These are phyloP conservation scores for Aspergillus chevalieri DNA, from an alignment of 2,329 filamentous ascomycete species.

Conservation along the genomic window DNA sequence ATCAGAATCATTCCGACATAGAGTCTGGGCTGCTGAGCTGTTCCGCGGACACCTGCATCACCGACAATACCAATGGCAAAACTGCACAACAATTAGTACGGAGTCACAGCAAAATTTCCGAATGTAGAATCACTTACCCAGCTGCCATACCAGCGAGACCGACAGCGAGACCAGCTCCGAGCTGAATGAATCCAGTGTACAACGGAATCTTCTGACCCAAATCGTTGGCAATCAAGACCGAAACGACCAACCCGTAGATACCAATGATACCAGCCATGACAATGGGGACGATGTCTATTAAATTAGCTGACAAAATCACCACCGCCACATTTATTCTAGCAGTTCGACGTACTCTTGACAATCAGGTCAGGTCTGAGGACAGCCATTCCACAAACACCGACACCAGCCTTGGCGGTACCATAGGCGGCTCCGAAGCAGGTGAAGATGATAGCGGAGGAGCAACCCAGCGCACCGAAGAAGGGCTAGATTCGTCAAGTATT, in stretches of 20 bases:
- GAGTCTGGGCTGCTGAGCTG: conserved; percentile 52
- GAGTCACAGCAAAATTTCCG: neutral
- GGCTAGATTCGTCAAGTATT: conserved; percentile 47
- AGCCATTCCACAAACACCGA: conserved; percentile 97
- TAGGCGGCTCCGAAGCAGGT: conserved; percentile 95
- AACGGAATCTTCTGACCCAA: conserved; percentile 66
- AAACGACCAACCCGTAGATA: conserved; percentile 92
- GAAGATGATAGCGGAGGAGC: conserved; percentile 91
- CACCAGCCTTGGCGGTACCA: conserved; percentile 98
- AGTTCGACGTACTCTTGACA: conserved; percentile 82
- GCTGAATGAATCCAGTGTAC: conserved; percentile 78
- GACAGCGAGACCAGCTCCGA: conserved; percentile 75
- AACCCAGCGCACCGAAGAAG: conserved; percentile 97
- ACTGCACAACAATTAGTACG: conserved; percentile 30
- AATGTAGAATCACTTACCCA: conserved; percentile 39
- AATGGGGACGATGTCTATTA: conserved; percentile 90
- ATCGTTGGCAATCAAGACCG: conserved; percentile 76
- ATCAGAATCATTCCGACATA: conserved; percentile 99
- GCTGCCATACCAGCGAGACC: conserved; percentile 77
- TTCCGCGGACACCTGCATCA: conserved; percentile 49
- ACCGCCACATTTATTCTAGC: neutral
- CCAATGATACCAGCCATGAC: conserved; percentile 99
- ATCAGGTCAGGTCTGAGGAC: conserved; percentile 96
- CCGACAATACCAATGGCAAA: conserved; percentile 82
- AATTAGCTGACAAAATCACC: conserved; percentile 10